Evolutionary conservation across 2,329 filamentous ascomycete species (phyloP).

Genomic region (Penicillium sp.): DNA sequence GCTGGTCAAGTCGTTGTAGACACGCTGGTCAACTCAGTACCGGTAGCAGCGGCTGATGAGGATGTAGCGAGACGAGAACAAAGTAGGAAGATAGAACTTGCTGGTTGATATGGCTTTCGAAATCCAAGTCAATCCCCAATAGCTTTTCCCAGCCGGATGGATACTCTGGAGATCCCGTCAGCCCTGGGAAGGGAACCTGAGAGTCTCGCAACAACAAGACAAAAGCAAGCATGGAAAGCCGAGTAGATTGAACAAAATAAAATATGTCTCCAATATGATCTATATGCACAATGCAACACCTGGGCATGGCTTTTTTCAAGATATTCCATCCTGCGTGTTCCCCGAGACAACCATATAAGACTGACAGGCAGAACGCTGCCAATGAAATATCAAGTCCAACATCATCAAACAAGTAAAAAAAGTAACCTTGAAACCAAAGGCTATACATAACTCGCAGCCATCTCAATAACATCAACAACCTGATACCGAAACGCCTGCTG

Average conservation of each 20-base stretch:
- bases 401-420: not conserved
- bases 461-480: slow-evolving; percentile 9
- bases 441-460: slow-evolving; percentile 7
- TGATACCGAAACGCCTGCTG: slow-evolving; percentile 5
- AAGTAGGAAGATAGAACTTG: not conserved
- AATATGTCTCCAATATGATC: too few species aligned
- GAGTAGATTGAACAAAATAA: too few species aligned
- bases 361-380: too few species aligned
- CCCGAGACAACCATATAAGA: too few species aligned
- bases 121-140: not conserved
- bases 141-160: not conserved
- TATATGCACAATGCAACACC: too few species aligned
- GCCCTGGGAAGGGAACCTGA: not conserved
- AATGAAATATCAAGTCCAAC: not conserved
- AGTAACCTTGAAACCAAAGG: not conserved
- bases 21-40: not conserved
- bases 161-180: not conserved
- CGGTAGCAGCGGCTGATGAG: not conserved
- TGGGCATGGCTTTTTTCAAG: too few species aligned
- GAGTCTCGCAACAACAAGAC: not conserved
- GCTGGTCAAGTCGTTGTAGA: not conserved
- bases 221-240: not conserved
- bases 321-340: too few species aligned
- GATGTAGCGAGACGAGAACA: not conserved
- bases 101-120: not conserved